Evolutionary conservation across 306 rosid species (phyloP), one percentile per base, ranked within the genome.

Genomic region (Begonia masoniana): DNA sequence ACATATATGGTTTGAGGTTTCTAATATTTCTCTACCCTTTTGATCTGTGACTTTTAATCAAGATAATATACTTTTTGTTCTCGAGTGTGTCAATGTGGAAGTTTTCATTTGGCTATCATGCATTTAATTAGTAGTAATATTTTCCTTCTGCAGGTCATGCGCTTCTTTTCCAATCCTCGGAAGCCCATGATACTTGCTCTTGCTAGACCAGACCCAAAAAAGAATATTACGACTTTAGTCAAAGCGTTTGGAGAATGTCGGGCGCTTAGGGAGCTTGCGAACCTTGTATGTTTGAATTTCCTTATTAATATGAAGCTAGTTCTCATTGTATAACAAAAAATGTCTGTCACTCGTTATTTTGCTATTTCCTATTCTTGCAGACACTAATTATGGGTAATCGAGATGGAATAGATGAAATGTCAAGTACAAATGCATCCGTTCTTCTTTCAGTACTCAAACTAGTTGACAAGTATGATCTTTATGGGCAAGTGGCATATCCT

Each of bases 231-330:
- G 0, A 80, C 80, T 53, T 63, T 80, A 46, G 82, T 80, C 62
- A 80, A 80, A 65, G 87, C 82, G 53, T 80, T 76, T 71, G 87
- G 87, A 65, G 87, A 76, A 74, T 80, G 87, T 52, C 80, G 77
- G 39, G 76, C 76, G 19, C 43, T 78, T 60, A 74, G 78, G 67
- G 81, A 78, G 62, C 78, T 78, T 43, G 81, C 84, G 21, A 78
- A 78, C 61, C 81, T 78, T 39, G 84, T 78, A 72, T 23, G 67
- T 59, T 47, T 56, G 39, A 70, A 31, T 31, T 31, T 31, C 39
- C 1, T 31, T 31, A 31, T 31, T 31, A 31, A 31, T 31, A 31
- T 31, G 39, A 31, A 31, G 7, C 9, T 31, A 31, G 39, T 0
- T 31, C 39, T 31, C 9, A 31, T 31, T 31, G 39, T 6, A 31